Evolutionary conservation across 2,329 filamentous ascomycete genomes (phyloP).

Genomic region (Malbranchea zuffiana): DNA sequence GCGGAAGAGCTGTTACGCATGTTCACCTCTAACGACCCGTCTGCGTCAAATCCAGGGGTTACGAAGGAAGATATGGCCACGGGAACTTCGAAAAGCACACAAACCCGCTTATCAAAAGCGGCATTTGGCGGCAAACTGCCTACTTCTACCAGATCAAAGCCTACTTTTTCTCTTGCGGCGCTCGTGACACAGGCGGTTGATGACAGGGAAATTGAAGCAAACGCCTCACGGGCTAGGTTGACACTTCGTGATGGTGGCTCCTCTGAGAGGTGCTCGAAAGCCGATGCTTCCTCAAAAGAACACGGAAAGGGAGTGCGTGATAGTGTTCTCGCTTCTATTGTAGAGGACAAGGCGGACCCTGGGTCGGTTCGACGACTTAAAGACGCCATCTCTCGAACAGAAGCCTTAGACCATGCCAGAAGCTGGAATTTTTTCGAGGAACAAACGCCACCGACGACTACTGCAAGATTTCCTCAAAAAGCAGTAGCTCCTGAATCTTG

Average conservation of each 20-base stretch:
- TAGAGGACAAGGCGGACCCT: constrained; percentile 36
- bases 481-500: constrained; percentile 24
- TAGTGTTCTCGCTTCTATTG: constrained; percentile 33
- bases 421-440: constrained; percentile 48
- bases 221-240: constrained; percentile 28
- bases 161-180: constrained; percentile 53
- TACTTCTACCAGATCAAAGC: constrained; percentile 32
- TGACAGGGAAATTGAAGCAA: constrained; percentile 50
- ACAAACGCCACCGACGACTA: constrained; percentile 16
- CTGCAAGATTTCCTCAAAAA: constrained; percentile 26
- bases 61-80: too few species aligned
- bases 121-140: constrained; percentile 10
- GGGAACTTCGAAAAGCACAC: constrained; percentile 10
- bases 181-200: constrained; percentile 50
- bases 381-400: constrained; percentile 50
- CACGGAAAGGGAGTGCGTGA: constrained; percentile 23
- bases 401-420: constrained; percentile 44
- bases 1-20: constrained; percentile 41
- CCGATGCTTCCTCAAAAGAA: constrained; percentile 7
- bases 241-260: constrained; percentile 14
- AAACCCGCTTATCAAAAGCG: constrained; percentile 9
- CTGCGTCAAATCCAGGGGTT: too few species aligned
- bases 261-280: background rate
- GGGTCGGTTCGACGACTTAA: constrained; percentile 40
- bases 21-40: constrained; percentile 15